These are phyloP conservation scores for Suillus luteus DNA, from an alignment of 768 basidiomycete genomes.

Conservation along the genomic window DNA sequence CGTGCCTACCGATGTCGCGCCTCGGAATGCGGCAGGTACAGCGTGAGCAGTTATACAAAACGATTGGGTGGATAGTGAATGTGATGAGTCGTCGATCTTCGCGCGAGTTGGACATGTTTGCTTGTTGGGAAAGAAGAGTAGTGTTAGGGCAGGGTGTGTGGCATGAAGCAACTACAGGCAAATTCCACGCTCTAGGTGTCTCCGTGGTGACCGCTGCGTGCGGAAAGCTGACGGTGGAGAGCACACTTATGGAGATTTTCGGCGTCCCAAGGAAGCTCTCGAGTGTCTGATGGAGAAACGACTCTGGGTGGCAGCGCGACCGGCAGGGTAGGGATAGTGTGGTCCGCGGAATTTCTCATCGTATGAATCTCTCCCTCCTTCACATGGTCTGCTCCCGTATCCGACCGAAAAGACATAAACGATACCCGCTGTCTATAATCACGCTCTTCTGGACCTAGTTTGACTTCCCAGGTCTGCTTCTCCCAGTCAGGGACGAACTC, in stretches of 20 bases:
- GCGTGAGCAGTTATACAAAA: conserved; percentile 1
- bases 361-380: neutral
- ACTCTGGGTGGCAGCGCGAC: neutral
- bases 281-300: conserved; percentile 7
- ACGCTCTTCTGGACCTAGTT: conserved; percentile 15
- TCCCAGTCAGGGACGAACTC: conserved; percentile 67
- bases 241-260: conserved; percentile 17
- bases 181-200: neutral
- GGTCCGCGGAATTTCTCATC: conserved; percentile 9
- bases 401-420: conserved; percentile 8
- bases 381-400: neutral
- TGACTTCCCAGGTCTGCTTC: conserved; percentile 59
- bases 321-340: conserved; percentile 8
- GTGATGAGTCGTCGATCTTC: neutral
- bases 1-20: neutral
- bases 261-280: conserved; percentile 31
- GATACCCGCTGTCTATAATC: conserved; percentile 14
- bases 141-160: neutral
- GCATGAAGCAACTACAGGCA: neutral
- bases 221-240: conserved; percentile 26
- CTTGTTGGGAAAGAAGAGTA: neutral
- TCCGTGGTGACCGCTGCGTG: conserved; percentile 19
- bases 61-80: conserved; percentile 4
- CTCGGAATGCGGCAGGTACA: neutral
- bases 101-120: neutral